Evolutionary conservation across 192 early-diverging fungal genomes (phyloP).

Genomic region (Chytriomyces confervae): DNA sequence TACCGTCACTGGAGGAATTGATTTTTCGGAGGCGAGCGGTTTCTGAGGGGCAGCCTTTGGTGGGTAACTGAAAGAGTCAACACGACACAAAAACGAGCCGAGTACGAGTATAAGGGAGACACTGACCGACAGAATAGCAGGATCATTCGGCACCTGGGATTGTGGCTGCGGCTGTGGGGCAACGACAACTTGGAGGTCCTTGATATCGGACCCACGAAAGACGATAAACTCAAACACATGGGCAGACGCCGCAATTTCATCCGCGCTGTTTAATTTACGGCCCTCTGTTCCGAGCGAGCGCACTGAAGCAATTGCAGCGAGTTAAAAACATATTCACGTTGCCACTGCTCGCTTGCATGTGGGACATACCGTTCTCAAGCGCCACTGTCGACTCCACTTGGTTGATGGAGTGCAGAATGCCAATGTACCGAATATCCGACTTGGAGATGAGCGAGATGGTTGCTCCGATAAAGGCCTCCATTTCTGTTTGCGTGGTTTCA

Average conservation of each 20-base stretch:
- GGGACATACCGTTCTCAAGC: slow-evolving; percentile 76
- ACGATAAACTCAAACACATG: slow-evolving; percentile 91
- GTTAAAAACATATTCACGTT: slow-evolving; percentile 27
- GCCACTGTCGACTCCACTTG: slow-evolving; percentile 84
- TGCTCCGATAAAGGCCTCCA: slow-evolving; percentile 52
- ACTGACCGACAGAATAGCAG: slow-evolving; percentile 70
- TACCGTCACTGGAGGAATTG: too few species aligned
- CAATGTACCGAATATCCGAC: slow-evolving; percentile 90
- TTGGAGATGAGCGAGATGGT: slow-evolving; percentile 81
- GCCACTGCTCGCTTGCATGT: neutral
- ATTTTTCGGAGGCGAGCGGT: too few species aligned
- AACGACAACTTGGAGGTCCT: slow-evolving; percentile 75
- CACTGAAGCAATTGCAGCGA: slow-evolving; percentile 53
- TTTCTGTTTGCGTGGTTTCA: slow-evolving; percentile 7
- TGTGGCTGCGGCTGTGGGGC: slow-evolving; percentile 54
- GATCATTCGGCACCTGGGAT: slow-evolving; percentile 77
- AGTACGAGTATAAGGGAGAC: too few species aligned
- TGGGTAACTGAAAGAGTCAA: too few species aligned
- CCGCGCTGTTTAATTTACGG: slow-evolving; percentile 70
- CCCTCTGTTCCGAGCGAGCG: slow-evolving; percentile 97
- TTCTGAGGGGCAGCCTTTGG: too few species aligned
- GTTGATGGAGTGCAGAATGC: slow-evolving; percentile 86
- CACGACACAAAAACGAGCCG: too few species aligned
- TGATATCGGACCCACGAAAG: slow-evolving; percentile 92
- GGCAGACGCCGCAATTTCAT: slow-evolving; percentile 87